A percentile compares a stretch with the other conserved stretches of the same genome.
These are phyloP conservation scores for Obba rivulosa DNA, from an alignment of 768 basidiomycete genomes.

Conservation along the genomic window DNA sequence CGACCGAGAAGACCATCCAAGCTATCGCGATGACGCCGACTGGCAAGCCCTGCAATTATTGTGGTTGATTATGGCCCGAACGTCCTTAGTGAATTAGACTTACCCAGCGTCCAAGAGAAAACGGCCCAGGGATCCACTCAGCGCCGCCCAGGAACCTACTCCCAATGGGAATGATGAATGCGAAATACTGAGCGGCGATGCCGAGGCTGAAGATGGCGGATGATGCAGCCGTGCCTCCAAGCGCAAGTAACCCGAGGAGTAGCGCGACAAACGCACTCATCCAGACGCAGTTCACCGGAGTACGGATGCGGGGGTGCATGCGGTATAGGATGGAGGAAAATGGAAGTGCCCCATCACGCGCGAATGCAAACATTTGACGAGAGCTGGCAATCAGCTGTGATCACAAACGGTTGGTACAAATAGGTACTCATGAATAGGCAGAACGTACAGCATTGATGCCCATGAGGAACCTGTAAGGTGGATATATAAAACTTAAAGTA, in stretches of 20 bases:
- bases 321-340: constrained; percentile 55
- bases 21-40: constrained; percentile 43
- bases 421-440: neutral
- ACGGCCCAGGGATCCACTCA: constrained; percentile 29
- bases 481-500: neutral
- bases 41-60: constrained; percentile 35
- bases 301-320: constrained; percentile 44
- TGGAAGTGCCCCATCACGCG: constrained; percentile 60
- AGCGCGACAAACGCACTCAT: constrained; percentile 42
- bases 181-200: constrained; percentile 12
- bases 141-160: constrained; percentile 23
- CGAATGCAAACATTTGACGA: constrained; percentile 68
- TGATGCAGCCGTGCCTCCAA: constrained; percentile 43
- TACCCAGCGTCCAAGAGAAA: constrained; percentile 27
- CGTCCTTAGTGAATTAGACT: constrained; percentile 18
- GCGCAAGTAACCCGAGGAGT: constrained; percentile 48
- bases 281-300: constrained; percentile 52
- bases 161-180: constrained; percentile 26
- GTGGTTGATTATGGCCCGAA: too few relatives aligned
- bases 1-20: constrained; percentile 34
- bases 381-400: constrained; percentile 35
- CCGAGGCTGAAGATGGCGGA: constrained; percentile 26
- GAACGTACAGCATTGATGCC: constrained; percentile 44
- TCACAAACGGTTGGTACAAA: neutral
- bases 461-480: constrained; percentile 42